Percentiles rank a stretch among this genome's conserved stretches.
phyloP scores from a whole-genome alignment of 2,329 filamentous ascomycete genomes.

The Hypomyces rosellus region DNA sequence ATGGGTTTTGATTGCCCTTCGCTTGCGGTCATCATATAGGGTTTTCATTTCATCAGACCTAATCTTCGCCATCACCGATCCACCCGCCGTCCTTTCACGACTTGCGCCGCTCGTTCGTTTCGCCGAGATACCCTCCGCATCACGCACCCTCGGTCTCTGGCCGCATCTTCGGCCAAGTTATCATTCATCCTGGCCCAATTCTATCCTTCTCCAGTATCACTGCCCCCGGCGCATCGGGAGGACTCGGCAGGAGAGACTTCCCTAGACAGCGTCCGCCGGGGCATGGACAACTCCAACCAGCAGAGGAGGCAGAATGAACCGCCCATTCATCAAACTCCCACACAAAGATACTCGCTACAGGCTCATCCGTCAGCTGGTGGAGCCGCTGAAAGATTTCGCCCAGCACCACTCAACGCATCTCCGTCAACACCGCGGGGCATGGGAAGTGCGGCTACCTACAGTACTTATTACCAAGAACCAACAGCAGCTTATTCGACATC shows the following conservation, averaged over 20 bases:
- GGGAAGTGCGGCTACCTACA: slow-evolving; percentile 52
- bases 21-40: too few relatives aligned
- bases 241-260: slow-evolving; percentile 3
- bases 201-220: neutral
- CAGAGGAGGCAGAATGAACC: slow-evolving; percentile 12
- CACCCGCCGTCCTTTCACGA: neutral
- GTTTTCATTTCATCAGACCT: too few relatives aligned
- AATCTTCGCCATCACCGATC: too few relatives aligned
- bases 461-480: slow-evolving; percentile 53
- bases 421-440: slow-evolving; percentile 43
- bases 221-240: slow-evolving; percentile 7
- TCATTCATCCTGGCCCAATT: neutral
- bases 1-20: too few relatives aligned
- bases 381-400: slow-evolving; percentile 39
- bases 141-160: neutral
- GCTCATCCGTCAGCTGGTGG: slow-evolving; percentile 35
- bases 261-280: slow-evolving; percentile 6
- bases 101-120: slow-evolving; percentile 5
- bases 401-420: slow-evolving; percentile 44
- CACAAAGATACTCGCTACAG: slow-evolving; percentile 46
- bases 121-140: neutral
- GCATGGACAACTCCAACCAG: slow-evolving; percentile 12
- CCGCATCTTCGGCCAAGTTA: neutral
- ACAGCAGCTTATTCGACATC: slow-evolving; percentile 45
- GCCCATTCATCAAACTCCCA: slow-evolving; percentile 55